phyloP scores from a whole-genome alignment of 495 filamentous ascomycete species.

The Penicillium egyptiacum region DNA sequence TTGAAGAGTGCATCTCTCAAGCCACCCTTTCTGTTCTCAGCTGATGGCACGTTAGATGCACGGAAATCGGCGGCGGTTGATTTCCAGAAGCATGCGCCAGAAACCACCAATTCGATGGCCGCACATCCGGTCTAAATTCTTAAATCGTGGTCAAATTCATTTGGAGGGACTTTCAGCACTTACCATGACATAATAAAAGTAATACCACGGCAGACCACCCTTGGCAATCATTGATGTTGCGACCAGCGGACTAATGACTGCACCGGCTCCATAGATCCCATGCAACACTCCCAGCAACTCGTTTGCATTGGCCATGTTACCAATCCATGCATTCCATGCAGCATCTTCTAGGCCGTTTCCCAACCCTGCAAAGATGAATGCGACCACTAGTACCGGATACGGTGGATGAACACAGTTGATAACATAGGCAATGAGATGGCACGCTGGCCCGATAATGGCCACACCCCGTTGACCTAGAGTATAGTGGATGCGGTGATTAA shows the following conservation, averaged over 20 bases:
- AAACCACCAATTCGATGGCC: slow-evolving; percentile 57
- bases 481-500: slow-evolving; percentile 59
- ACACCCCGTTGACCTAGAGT: slow-evolving; percentile 72
- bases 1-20: slow-evolving; percentile 57
- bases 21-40: slow-evolving; percentile 44
- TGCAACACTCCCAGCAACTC: slow-evolving; percentile 59
- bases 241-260: slow-evolving; percentile 55
- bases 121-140: slow-evolving; percentile 57
- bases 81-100: slow-evolving; percentile 62
- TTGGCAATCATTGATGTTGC: slow-evolving; percentile 58
- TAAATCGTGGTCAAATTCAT: background rate
- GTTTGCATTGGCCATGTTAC: slow-evolving; percentile 62
- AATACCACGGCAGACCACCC: slow-evolving; percentile 52
- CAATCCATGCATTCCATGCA: slow-evolving; percentile 66
- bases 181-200: slow-evolving; percentile 65
- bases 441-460: slow-evolving; percentile 62
- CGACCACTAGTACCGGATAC: slow-evolving; percentile 57
- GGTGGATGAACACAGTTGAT: slow-evolving; percentile 60
- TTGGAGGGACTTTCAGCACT: slow-evolving; percentile 8
- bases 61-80: slow-evolving; percentile 63
- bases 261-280: slow-evolving; percentile 58
- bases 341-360: slow-evolving; percentile 64
- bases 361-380: slow-evolving; percentile 59
- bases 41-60: slow-evolving; percentile 36
- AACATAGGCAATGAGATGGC: slow-evolving; percentile 63